A percentile compares a stretch with the other conserved stretches of the same genome.
phyloP scores from a whole-genome alignment of 345 rosid genomes.

The Pugionium dolabratum region DNA sequence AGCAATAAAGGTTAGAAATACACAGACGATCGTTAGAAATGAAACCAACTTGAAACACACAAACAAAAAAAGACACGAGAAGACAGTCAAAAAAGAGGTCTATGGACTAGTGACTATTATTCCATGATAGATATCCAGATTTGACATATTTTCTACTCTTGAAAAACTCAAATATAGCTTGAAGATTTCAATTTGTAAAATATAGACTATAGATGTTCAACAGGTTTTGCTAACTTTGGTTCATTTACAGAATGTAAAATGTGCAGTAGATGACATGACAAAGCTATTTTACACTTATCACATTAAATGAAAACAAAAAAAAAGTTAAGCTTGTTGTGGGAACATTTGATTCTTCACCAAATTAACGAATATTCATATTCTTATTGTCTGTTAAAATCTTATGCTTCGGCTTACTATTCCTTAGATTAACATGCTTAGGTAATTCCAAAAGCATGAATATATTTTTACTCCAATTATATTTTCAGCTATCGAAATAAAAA shows the following conservation, averaged over 20 bases:
- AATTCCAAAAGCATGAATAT: neutral
- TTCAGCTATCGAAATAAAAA: neutral
- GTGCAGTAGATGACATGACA: too few relatives aligned
- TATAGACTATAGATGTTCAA: neutral
- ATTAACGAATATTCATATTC: constrained; percentile 13
- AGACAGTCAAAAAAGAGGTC: neutral
- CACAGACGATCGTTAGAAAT: neutral
- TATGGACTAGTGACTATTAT: constrained; percentile 3
- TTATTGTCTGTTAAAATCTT: constrained; percentile 4
- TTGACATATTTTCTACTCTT: neutral
- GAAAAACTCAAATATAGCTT: neutral
- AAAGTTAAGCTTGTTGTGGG: neutral
- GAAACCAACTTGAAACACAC: neutral
- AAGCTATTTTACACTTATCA: neutral
- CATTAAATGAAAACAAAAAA: too few relatives aligned
- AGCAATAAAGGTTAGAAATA: constrained; percentile 2
- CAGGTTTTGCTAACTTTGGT: too few relatives aligned
- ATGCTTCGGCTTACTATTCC: too few relatives aligned
- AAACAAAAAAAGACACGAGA: neutral
- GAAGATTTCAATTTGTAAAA: neutral
- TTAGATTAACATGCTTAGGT: too few relatives aligned
- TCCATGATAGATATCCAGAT: constrained; percentile 9
- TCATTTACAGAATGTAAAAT: too few relatives aligned
- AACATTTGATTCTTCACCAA: constrained; percentile 10
- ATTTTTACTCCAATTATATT: neutral